A percentile compares a stretch with the other conserved stretches of the same genome.
These are phyloP conservation scores for Pseudogymnoascus sp. DNA, from an alignment of 2,329 filamentous ascomycete genomes.

Conservation along the genomic window DNA sequence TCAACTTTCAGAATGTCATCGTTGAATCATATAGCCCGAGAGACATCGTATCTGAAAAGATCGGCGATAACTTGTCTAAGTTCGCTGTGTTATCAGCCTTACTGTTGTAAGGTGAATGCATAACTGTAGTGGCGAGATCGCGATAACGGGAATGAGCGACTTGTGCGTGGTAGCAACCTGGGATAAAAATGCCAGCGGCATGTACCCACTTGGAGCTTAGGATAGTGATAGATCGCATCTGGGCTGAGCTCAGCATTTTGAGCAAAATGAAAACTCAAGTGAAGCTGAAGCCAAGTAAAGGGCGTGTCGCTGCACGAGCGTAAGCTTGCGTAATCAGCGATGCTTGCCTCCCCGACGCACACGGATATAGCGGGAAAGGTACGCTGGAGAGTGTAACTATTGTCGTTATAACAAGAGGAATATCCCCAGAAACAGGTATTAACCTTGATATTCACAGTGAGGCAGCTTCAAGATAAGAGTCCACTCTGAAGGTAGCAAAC, in stretches of 20 bases:
- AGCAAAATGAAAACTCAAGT: not conserved
- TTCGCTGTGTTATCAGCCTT: not conserved
- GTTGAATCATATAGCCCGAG: not conserved
- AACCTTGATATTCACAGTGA: not conserved
- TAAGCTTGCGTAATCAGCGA: not conserved
- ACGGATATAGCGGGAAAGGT: not conserved
- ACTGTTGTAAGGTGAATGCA: not conserved
- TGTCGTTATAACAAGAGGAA: not conserved
- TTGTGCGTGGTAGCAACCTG: not conserved
- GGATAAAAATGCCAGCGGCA: not conserved
- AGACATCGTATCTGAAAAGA: not conserved
- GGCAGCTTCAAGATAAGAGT: not conserved
- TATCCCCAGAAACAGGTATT: not conserved
- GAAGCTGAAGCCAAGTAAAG: not conserved
- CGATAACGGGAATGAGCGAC: not conserved
- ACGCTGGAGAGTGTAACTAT: not conserved
- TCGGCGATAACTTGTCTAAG: not conserved
- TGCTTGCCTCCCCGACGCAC: not conserved
- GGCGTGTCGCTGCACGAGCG: not conserved
- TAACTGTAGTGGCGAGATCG: not conserved
- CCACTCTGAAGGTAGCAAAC: not conserved
- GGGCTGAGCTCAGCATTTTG: not conserved
- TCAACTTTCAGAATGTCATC: not conserved
- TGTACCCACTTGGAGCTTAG: not conserved
- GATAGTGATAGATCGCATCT: not conserved